Base-by-base conservation (phyloP, 2,329 filamentous ascomycete genomes). In the Lachnellula arida region DNA sequence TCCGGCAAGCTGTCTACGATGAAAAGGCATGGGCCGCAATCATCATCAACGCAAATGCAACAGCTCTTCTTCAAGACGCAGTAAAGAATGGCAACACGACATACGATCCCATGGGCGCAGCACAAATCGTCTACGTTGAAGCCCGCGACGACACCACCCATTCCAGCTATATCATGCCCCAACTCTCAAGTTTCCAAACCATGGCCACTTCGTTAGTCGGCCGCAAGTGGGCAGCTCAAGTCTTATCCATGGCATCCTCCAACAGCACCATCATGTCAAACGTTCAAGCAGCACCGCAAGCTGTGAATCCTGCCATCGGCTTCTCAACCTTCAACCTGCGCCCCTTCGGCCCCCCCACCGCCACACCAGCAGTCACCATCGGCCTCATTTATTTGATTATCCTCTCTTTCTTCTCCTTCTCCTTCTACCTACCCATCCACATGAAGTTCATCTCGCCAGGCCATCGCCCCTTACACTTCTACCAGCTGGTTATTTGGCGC, bases 331-430 rank as follows among this genome's bases (percentile, higher is more conserved):
- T 78, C 67, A 83, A 87, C 55, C 73, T 87, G 4, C 74, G 84
- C 2, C 83, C 83, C 0, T 86, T 87, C 66, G 71, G 66, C 15
- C 82, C 82, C 0, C 73, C 78, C 5, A 75, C 75, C 2, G 72
- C 77, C 0, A 81, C 78, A 2, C 84, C 84, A 0, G 76, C 82
- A 1, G 78, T 86, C 2, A 80, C 76, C 1, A 84, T 87, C 52
- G 83, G 83, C 0, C 70, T 87, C 28, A 86, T 87, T 62, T 87
- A 87, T 65, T 72, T 86, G 1, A 86, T 87, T 63, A 86, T 87
- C 63, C 75, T 87, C 42, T 81, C 82, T 0, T 87, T 87, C 72
- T 86, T 87, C 73, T 82, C 78, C 28, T 86, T 84, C 68, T 75
- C 78, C 0, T 87, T 87, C 71, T 82, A 86, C 63, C 72, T 87